A percentile compares a stretch with the other conserved stretches of the same genome.
phyloP scores from a whole-genome alignment of 2,329 filamentous ascomycete genomes.

The Septoria petroselini region DNA sequence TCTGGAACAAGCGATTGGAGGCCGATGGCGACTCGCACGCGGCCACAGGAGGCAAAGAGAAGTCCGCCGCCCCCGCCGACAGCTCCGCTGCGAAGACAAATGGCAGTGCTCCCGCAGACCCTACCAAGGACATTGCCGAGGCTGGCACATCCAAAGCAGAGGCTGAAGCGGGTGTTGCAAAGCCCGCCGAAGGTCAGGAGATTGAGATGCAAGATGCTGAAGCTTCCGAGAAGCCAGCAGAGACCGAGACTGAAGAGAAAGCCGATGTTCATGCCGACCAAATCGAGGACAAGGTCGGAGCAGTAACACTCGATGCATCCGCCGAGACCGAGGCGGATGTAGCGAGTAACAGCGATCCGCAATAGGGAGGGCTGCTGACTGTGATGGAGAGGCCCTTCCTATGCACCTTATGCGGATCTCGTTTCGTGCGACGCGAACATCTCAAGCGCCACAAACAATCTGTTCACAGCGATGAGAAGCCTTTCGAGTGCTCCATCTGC shows the following conservation, averaged over 20 bases:
- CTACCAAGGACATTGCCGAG: conserved; percentile 15
- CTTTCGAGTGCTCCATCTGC: neutral
- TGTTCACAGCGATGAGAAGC: neutral
- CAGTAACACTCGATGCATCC: conserved; percentile 11
- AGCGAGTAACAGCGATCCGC: neutral
- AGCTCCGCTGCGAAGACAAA: conserved; percentile 31
- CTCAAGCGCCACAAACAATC: neutral
- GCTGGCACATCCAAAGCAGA: conserved; percentile 11
- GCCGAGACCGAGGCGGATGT: conserved; percentile 13
- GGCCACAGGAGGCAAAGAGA: conserved; percentile 37
- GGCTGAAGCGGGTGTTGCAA: conserved; percentile 18
- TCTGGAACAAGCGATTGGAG: conserved; percentile 78
- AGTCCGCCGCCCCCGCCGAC: conserved; percentile 19
- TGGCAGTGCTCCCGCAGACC: conserved; percentile 34
- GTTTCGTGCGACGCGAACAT: neutral
- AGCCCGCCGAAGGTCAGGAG: conserved; percentile 23
- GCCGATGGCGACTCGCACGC: conserved; percentile 36
- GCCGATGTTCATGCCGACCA: conserved; percentile 27
- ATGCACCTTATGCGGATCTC: neutral
- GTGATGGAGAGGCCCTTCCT: neutral
- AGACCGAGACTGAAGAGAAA: conserved; percentile 24
- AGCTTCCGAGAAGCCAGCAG: conserved; percentile 26
- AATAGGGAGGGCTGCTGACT: too few species aligned
- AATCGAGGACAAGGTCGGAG: conserved; percentile 21
- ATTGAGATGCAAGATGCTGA: conserved; percentile 29